Percentiles rank a stretch among this genome's conserved stretches.
phyloP scores from a whole-genome alignment of 2,329 filamentous ascomycete genomes.

The Colletotrichum acutatum region DNA sequence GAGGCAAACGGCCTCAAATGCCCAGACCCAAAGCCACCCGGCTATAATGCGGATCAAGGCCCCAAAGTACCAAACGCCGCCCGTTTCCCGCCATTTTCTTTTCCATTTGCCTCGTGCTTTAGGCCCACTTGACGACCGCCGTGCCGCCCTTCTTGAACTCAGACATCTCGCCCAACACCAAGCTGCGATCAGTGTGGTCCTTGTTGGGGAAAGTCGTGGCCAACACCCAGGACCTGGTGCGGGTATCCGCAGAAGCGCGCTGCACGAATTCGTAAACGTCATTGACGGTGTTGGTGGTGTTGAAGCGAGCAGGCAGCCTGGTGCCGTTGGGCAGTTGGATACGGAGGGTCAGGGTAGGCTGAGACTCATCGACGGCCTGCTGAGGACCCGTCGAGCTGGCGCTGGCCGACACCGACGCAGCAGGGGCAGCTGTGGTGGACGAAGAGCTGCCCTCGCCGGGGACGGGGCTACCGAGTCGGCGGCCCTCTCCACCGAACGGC shows the following conservation, averaged over 20 bases:
- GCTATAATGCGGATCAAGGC: not conserved
- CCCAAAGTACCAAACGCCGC: constrained; percentile 34
- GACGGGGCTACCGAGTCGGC: constrained; percentile 81
- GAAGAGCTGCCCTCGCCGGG: constrained; percentile 62
- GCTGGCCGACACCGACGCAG: constrained; percentile 39
- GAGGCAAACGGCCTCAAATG: constrained; percentile 22
- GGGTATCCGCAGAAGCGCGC: constrained; percentile 68
- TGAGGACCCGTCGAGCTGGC: constrained; percentile 45
- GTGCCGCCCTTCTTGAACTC: constrained; percentile 76
- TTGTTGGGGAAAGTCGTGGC: constrained; percentile 88
- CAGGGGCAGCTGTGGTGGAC: constrained; percentile 18
- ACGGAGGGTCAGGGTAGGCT: constrained; percentile 76
- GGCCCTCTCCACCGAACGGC: constrained; percentile 78
- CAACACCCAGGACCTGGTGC: constrained; percentile 74
- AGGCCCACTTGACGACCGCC: constrained; percentile 70
- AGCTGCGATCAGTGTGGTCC: constrained; percentile 76
- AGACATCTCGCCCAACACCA: constrained; percentile 67
- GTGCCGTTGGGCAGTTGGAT: constrained; percentile 84
- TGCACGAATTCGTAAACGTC: constrained; percentile 82
- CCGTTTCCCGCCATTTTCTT: constrained; percentile 10
- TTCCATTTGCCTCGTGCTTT: not conserved
- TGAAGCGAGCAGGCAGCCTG: constrained; percentile 82
- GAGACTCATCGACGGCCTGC: constrained; percentile 67
- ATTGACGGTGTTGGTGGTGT: constrained; percentile 80
- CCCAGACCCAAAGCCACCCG: not conserved